These are phyloP conservation scores for Phlebiopsis flavidoalba DNA, from an alignment of 768 basidiomycete genomes.

Conservation along the genomic window DNA sequence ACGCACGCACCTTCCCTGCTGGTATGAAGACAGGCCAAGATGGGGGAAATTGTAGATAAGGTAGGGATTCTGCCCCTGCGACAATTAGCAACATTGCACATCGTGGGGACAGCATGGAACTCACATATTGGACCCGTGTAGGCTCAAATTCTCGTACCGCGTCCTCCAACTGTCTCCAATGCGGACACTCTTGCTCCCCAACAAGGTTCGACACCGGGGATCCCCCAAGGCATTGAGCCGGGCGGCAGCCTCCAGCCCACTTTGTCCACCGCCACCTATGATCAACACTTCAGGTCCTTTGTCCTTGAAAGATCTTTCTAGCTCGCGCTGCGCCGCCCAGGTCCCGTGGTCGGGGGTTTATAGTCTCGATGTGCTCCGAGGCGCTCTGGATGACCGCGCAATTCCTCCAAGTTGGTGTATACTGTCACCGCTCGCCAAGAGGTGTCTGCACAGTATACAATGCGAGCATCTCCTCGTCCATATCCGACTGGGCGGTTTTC, in stretches of 20 bases:
- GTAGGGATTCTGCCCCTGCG: slow-evolving; percentile 42
- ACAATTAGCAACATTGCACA: background rate
- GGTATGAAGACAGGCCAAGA: background rate
- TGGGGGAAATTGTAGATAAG: slow-evolving; percentile 43
- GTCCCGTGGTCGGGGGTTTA: slow-evolving; percentile 43
- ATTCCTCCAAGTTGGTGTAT: slow-evolving; percentile 44
- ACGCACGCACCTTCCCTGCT: slow-evolving; percentile 25
- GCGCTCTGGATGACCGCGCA: slow-evolving; percentile 49
- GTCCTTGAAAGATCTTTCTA: slow-evolving; percentile 39
- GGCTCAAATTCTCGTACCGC: slow-evolving; percentile 60
- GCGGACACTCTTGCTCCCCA: slow-evolving; percentile 55
- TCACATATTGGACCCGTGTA: slow-evolving; percentile 67
- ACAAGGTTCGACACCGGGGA: slow-evolving; percentile 46
- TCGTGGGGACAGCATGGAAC: slow-evolving; percentile 19
- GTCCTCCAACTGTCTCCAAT: slow-evolving; percentile 66
- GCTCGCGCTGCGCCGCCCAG: slow-evolving; percentile 45
- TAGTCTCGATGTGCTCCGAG: slow-evolving; percentile 36
- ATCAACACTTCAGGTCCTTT: slow-evolving; percentile 45
- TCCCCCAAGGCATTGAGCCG: slow-evolving; percentile 49
- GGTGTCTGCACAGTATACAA: slow-evolving; percentile 35
- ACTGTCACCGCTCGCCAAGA: slow-evolving; percentile 58
- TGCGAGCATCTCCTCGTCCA: slow-evolving; percentile 47
- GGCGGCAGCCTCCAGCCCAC: slow-evolving; percentile 54
- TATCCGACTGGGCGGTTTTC: slow-evolving; percentile 42
- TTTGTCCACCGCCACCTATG: slow-evolving; percentile 38